Base-by-base conservation (phyloP, 2,329 filamentous ascomycete species). In the Paracorniculantispora psalliotae region DNA sequence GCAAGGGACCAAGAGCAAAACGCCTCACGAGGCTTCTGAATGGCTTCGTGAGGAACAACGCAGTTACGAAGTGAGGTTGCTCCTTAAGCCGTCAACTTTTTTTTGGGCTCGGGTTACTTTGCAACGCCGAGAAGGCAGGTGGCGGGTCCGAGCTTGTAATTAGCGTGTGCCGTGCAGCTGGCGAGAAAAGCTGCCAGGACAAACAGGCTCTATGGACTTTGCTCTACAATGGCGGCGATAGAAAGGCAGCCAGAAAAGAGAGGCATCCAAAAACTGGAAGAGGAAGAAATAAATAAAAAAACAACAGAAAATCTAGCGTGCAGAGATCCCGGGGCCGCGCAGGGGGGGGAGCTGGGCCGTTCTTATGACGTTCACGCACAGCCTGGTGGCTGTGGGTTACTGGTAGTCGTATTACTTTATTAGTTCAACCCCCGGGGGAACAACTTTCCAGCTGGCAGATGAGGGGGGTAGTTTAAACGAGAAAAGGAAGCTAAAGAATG, bases 351-450 rank as follows among this genome's bases (percentile, higher is more conserved):
- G 10, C 13, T 26, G 21, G 25, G 28, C 19, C 35, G n/a, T 39
- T 59, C 56, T 59, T 59, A 59, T 59, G 56, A 59, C 56, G 56
- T 52, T 48, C 56, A 51, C 23, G 55, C 44, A 25, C 28, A 59
- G 56, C 56, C 56, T 47, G 48, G 35, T 52, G 9, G 7, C 28
- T 2, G 50, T 43, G 12, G 12, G 7, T 12, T 33, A 33, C 30
- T 33, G 6, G 30, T 12, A n/a, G n/a, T n/a, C n/a, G n/a, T n/a
- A n/a, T n/a, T n/a, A n/a, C n/a, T n/a, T n/a, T n/a, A n/a, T n/a
- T n/a, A n/a, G n/a, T n/a, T n/a, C n/a, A n/a, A n/a, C n/a, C n/a
- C n/a, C n/a, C n/a, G n/a, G n/a, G n/a, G n/a, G n/a, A n/a, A n/a
- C 47, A 28, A 17, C 17, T 26, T 37, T 8, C 28, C 48, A 37